Conservation (phyloP, 345 rosid species). For the Heritiera fomes region DNA sequence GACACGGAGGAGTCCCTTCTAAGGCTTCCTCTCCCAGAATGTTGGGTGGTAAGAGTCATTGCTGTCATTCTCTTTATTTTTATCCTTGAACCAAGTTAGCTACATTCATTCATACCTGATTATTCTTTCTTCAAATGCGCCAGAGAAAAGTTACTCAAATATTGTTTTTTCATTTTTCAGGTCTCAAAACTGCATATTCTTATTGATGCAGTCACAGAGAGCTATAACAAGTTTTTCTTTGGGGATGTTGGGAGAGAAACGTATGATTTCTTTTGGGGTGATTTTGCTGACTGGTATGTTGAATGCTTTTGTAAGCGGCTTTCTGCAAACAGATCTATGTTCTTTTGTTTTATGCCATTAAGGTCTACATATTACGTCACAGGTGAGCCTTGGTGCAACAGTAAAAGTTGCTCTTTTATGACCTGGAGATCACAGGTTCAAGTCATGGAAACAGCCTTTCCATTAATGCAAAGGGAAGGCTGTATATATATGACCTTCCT, state of each 20-base stretch:
- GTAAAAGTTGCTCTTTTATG: too few species aligned
- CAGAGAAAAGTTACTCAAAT: not conserved
- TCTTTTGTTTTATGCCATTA: slow-evolving; percentile 7
- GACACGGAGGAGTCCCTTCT: slow-evolving; percentile 62
- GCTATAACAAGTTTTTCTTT: slow-evolving; percentile 86
- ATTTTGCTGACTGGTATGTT: slow-evolving; percentile 91
- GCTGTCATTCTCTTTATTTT: not conserved
- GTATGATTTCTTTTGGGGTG: slow-evolving; percentile 97
- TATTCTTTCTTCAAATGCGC: not conserved
- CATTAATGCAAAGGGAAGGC: too few species aligned
- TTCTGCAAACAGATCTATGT: not conserved
- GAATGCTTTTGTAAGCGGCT: slow-evolving; percentile 12
- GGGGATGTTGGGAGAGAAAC: slow-evolving; percentile 93
- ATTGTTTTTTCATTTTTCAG: slow-evolving; percentile 36
- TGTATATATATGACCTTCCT: too few species aligned
- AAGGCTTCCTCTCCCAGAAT: slow-evolving; percentile 74
- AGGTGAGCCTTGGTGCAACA: too few species aligned
- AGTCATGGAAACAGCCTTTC: too few species aligned
- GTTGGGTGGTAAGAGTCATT: slow-evolving; percentile 80
- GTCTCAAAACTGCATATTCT: slow-evolving; percentile 91
- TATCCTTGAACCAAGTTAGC: slow-evolving; percentile 6
- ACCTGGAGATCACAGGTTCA: too few species aligned
- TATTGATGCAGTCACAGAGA: slow-evolving; percentile 70
- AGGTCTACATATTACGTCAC: not conserved
- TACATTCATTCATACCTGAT: not conserved